Evolutionary conservation across 208 protist genomes (phyloP).

Genomic region (Crithidia sp.): DNA sequence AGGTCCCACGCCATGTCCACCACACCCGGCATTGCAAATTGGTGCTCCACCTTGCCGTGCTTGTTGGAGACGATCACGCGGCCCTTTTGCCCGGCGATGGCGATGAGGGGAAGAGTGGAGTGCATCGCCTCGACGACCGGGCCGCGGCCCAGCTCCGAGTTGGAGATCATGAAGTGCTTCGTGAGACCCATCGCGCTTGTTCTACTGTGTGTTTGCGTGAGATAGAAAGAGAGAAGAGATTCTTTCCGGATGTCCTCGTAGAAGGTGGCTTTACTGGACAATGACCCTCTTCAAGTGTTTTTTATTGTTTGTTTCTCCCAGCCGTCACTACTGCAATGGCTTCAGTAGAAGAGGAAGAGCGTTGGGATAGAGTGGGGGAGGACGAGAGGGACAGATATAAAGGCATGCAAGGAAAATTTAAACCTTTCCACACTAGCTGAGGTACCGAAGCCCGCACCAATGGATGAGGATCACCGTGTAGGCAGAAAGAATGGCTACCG

Average conservation of each 20-base stretch:
- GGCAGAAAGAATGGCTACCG: too few relatives aligned
- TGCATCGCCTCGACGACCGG: conserved; percentile 81
- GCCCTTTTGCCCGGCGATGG: conserved; percentile 76
- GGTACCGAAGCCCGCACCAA: too few relatives aligned
- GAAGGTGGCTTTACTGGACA: too few relatives aligned
- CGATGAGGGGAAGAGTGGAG: conserved; percentile 62
- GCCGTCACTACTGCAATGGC: too few relatives aligned
- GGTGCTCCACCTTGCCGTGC: conserved; percentile 79
- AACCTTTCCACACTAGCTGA: too few relatives aligned
- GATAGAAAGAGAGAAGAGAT: background rate
- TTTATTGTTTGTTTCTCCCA: background rate
- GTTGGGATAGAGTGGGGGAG: too few relatives aligned
- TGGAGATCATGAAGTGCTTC: conserved; percentile 75
- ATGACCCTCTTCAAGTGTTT: background rate
- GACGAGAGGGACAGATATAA: too few relatives aligned
- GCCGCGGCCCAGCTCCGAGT: conserved; percentile 73
- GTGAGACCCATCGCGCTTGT: conserved; percentile 58
- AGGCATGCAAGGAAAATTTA: too few relatives aligned
- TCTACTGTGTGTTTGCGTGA: background rate
- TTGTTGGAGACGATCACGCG: conserved; percentile 82
- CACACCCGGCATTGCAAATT: conserved; percentile 72
- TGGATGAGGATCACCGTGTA: too few relatives aligned
- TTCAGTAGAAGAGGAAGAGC: too few relatives aligned
- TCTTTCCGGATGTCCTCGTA: too few relatives aligned
- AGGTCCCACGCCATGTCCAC: conserved; percentile 91